These are phyloP conservation scores for Begonia masoniana DNA, from an alignment of 306 rosid species.

Conservation along the genomic window DNA sequence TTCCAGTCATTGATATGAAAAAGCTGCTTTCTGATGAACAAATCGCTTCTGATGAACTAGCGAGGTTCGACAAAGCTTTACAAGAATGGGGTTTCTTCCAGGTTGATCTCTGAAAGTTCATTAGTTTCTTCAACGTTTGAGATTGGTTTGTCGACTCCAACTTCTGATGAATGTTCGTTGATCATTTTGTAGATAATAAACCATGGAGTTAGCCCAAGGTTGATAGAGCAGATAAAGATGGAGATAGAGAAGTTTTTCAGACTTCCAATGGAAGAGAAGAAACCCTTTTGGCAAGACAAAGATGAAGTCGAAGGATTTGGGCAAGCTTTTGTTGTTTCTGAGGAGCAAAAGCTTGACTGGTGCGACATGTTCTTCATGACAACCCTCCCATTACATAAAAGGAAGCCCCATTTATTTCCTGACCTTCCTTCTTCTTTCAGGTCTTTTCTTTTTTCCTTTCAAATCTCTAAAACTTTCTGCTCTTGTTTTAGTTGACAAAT, in stretches of 20 bases:
- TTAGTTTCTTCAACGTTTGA: neutral
- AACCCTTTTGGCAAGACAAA: slow-evolving; percentile 23
- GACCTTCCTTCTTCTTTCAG: slow-evolving; percentile 23
- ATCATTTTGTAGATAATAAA: slow-evolving; percentile 11
- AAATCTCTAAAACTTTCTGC: too few relatives aligned
- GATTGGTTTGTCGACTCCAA: neutral
- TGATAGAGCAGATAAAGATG: slow-evolving; percentile 16
- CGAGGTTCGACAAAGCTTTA: slow-evolving; percentile 19
- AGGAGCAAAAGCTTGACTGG: slow-evolving; percentile 35
- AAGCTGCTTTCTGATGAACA: slow-evolving; percentile 2
- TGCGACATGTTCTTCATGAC: slow-evolving; percentile 25
- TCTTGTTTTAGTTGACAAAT: too few relatives aligned
- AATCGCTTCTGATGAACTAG: slow-evolving; percentile 8
- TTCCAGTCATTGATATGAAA: slow-evolving; percentile 17
- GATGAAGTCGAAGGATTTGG: slow-evolving; percentile 25
- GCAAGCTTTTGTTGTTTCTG: slow-evolving; percentile 24
- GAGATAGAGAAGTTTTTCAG: slow-evolving; percentile 15
- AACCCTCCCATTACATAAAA: slow-evolving; percentile 12
- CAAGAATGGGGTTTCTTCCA: slow-evolving; percentile 40
- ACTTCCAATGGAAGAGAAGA: slow-evolving; percentile 22
- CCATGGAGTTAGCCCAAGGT: slow-evolving; percentile 16
- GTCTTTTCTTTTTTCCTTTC: slow-evolving; percentile 1
- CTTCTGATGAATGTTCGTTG: neutral
- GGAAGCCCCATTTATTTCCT: slow-evolving; percentile 11
- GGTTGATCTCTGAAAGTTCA: slow-evolving; percentile 5